Base-by-base conservation (phyloP, 1,284 basidiomycete species). In the Melampsora larici-populina region DNA sequence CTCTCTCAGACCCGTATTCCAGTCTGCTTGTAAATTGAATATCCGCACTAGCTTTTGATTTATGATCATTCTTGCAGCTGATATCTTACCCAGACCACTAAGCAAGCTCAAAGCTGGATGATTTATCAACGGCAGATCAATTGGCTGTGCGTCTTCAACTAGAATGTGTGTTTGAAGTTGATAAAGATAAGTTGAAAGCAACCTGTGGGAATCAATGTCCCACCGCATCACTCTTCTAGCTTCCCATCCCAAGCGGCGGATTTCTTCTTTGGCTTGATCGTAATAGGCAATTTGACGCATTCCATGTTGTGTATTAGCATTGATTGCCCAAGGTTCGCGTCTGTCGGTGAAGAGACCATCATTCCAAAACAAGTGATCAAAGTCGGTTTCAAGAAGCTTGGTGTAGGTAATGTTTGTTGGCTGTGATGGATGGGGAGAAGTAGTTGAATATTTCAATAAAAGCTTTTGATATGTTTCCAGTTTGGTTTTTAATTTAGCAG, bases 211-310 rank as follows among this genome's bases (percentile, higher is more conserved):
- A 15, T 8, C 18, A 21, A 48, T 68, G 18, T 33, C 66, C 66
- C 66, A 68, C 43, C 40, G 2, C 36, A 68, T 68, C 21, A 21
- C 15, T 21, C 66, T 7, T n/a, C 66, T 68, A 43, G 6, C 21
- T 69, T 69, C 67, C 67, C 67, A 69, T 29, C 67, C 67, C 9
- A 69, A 3, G 24, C 67, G 24, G 6, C 40, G 43, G 11, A 69
- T 29, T 69, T 69, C 67, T 24, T 69, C 67, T 6, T 0, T 17
- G 4, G 67, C 40, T 2, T 21, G 5, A 46, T 69, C n/a, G 8
- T 9, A 24, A 6, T 24, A 24, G 8, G 67, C 67, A 1, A 69
- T 18, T 4, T 43, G 67, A 1, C 66, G 29, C 24, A 69, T 49
- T 17, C 67, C 67, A 5, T 69, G 5, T 21, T 69, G 67, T 15